Conservation (phyloP, 2,329 filamentous ascomycete species). For the Neocatenulostroma microsporum region DNA sequence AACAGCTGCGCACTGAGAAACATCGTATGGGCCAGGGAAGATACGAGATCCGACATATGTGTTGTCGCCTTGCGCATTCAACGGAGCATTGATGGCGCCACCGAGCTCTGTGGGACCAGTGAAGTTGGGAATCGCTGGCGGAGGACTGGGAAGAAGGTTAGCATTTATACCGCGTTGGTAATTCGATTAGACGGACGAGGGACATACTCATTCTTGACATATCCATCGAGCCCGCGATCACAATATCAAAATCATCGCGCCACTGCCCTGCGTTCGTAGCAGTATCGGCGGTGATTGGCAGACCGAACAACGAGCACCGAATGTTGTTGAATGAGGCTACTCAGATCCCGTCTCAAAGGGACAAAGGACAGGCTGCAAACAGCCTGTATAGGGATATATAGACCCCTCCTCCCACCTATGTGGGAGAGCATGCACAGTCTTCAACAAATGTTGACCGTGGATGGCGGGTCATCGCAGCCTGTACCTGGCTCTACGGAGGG, state of each 20-base stretch:
- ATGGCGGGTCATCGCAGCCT: not conserved
- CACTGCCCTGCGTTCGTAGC: slow-evolving; percentile 16
- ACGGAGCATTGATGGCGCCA: slow-evolving; percentile 28
- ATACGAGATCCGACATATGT: slow-evolving; percentile 23
- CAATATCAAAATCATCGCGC: slow-evolving; percentile 16
- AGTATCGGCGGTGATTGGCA: slow-evolving; percentile 12
- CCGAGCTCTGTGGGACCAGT: slow-evolving; percentile 23
- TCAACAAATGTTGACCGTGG: not conserved
- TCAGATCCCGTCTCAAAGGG: no score
- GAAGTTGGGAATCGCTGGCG: slow-evolving; percentile 8
- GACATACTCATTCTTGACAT: slow-evolving; percentile 3
- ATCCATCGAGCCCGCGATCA: slow-evolving; percentile 16
- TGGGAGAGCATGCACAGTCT: no score
- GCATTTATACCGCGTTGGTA: no score
- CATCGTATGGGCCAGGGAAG: no score
- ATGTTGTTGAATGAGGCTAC: no score
- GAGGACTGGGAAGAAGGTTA: no score
- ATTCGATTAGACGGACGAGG: no score
- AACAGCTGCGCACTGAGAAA: no score
- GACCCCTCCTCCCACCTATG: no score
- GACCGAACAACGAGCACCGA: slow-evolving; percentile 21
- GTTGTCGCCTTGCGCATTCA: slow-evolving; percentile 14
- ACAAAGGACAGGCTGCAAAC: no score
- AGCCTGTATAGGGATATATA: no score
- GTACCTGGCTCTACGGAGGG: slow-evolving; percentile 18